Evolutionary conservation across 1,139 yeast genomes (phyloP), one percentile per base, ranked within the genome.

Genomic region (Nakaseomyces kungkrabaensis): DNA sequence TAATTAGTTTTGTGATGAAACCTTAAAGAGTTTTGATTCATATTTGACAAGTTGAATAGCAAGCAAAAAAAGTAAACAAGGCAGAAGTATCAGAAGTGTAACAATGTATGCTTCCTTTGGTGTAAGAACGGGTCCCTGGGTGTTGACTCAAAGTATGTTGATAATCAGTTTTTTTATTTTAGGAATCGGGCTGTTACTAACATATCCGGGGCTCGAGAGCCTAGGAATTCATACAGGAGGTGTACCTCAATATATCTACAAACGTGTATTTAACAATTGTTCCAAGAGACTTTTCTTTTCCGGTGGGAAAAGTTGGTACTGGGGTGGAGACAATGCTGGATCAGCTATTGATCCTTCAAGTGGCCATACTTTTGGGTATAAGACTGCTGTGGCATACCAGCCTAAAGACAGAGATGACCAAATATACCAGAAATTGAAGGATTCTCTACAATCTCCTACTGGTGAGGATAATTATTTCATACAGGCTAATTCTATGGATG

Each of bases 401-500:
- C 86, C 92, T 7, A 85, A 85, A 62, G 82, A 79, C 58, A 69
- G 92, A 51, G 76, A 73, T 37, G 80, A 79, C 56, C 66, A 63
- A 38, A 60, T 65, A 4, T 66, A 67, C 58, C 59, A 69, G 47
- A 69, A 68, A 43, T 59, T 68, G 49, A 68, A 69, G 50, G 52
- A 52, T 29, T 57, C 61, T 13, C 50, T 64, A 13, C 55, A 55
- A 31, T 81, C 87, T 1, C 82, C 85, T 3, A 76, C 92, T 1
- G 98, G 97, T 4, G 97, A 90, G 63, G 98, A 90, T 65, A 86
- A 88, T 58, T 84, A 78, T 59, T 82, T 90, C 57, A 73, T 81
- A 37, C 72, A 81, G 5, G 56, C 59, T 40, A 67, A 63, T 11
- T 66, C 70, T 7, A 62, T 69, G 27, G 62, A 65, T 24, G 71